Conservation (phyloP, 306 rosid species). For the Ziziphus jujuba region DNA sequence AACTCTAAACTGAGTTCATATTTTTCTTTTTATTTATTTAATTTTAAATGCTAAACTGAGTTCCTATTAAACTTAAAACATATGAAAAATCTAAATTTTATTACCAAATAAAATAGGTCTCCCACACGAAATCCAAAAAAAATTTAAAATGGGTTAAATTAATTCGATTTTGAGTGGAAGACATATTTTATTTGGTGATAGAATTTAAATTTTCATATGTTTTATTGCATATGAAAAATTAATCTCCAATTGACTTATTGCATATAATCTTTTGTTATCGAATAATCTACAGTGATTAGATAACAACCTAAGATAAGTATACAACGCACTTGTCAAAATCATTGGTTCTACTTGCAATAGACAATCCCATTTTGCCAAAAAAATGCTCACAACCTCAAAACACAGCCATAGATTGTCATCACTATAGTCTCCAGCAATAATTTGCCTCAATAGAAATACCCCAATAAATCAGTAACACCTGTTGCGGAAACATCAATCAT, state of each 20-base stretch:
- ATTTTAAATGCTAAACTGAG: too few species aligned
- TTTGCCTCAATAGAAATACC: slow-evolving; percentile 68
- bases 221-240: too few species aligned
- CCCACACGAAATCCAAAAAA: too few species aligned
- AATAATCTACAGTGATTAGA: slow-evolving; percentile 54
- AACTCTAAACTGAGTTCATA: too few species aligned
- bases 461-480: slow-evolving; percentile 55
- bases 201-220: too few species aligned
- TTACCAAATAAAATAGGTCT: too few species aligned
- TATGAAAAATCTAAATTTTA: too few species aligned
- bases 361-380: slow-evolving; percentile 45
- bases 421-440: slow-evolving; percentile 56
- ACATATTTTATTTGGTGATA: too few species aligned
- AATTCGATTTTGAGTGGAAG: too few species aligned
- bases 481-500: slow-evolving; percentile 51
- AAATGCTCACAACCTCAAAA: slow-evolving; percentile 46
- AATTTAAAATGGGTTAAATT: too few species aligned
- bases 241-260: slow-evolving; percentile 59
- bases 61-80: too few species aligned
- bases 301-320: slow-evolving; percentile 64
- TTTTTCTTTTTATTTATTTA: too few species aligned
- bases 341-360: slow-evolving; percentile 51
- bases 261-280: slow-evolving; percentile 37
- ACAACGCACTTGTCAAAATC: slow-evolving; percentile 57
- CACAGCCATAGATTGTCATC: slow-evolving; percentile 68